A percentile compares a stretch with the other conserved stretches of the same genome.
Evolutionary conservation across 345 rosid genomes (phyloP).

Genomic region (Eucalyptus cloeziana): DNA sequence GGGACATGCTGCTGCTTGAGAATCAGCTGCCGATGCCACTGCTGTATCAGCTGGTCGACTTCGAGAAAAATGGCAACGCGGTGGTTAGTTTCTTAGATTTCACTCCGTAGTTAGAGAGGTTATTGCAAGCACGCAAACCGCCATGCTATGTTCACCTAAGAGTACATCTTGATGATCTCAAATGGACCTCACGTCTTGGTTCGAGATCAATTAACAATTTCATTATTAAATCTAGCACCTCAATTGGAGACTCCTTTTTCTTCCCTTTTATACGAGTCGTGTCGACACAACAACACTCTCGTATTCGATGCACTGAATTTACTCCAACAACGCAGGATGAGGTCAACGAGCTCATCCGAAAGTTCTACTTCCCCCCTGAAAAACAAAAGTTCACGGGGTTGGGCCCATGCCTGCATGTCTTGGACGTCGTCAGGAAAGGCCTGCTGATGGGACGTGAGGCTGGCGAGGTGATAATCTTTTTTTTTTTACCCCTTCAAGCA

Average conservation of each 20-base stretch:
- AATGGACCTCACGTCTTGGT: background rate
- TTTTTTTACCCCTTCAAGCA: no score
- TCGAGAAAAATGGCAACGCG: background rate
- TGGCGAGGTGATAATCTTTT: no score
- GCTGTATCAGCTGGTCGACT: slow-evolving; percentile 10
- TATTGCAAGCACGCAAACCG: background rate
- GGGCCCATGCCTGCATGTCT: background rate
- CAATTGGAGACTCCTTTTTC: no score
- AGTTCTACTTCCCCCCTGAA: background rate
- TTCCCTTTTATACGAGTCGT: no score
- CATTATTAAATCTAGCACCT: background rate
- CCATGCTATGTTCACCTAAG: background rate
- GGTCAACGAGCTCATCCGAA: background rate
- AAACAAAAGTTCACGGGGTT: background rate
- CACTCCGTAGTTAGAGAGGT: no score
- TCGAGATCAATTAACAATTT: no score
- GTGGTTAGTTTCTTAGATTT: background rate
- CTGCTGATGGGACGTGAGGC: background rate
- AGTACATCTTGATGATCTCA: background rate
- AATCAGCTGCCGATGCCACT: slow-evolving; percentile 39
- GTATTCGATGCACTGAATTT: background rate
- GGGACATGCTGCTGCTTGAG: slow-evolving; percentile 27
- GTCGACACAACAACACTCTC: background rate
- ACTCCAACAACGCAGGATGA: background rate
- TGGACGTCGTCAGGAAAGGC: background rate